These are phyloP conservation scores for Coniochaeta pulveracea DNA, from an alignment of 2,329 filamentous ascomycete species.

Conservation along the genomic window DNA sequence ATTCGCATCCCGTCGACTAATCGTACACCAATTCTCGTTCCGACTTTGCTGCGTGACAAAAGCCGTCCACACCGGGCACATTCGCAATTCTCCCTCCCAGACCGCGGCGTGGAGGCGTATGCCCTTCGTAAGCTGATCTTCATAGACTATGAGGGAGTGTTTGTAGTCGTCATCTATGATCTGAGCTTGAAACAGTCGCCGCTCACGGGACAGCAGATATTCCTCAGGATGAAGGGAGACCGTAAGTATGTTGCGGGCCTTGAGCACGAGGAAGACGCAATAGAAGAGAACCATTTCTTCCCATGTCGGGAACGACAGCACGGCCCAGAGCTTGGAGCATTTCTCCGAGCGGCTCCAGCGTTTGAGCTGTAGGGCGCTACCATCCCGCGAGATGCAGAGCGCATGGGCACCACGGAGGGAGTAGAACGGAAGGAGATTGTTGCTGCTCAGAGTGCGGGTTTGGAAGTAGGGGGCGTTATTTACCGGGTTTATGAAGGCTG, in stretches of 20 bases:
- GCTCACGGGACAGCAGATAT: conserved; percentile 34
- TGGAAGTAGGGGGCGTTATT: conserved; percentile 35
- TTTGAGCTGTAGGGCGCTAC: conserved; percentile 35
- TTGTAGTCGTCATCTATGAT: conserved; percentile 44
- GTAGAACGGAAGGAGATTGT: conserved; percentile 26
- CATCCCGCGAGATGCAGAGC: conserved; percentile 37
- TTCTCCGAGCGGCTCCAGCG: conserved; percentile 35
- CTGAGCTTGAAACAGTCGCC: conserved; percentile 41
- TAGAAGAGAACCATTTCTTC: conserved; percentile 53
- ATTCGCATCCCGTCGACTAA: conserved; percentile 33
- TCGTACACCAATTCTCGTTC: conserved; percentile 36
- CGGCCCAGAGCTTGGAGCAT: conserved; percentile 39
- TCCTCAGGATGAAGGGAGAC: conserved; percentile 30
- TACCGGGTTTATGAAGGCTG: conserved; percentile 34
- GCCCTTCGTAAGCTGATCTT: conserved; percentile 34
- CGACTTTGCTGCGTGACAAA: conserved; percentile 45
- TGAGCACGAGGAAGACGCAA: conserved; percentile 45
- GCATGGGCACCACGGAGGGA: conserved; percentile 42
- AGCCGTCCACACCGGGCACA: conserved; percentile 52
- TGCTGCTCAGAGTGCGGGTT: conserved; percentile 29
- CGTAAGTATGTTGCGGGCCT: conserved; percentile 35
- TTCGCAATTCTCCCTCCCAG: conserved; percentile 39
- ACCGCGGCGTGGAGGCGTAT: conserved; percentile 45
- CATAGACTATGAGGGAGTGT: conserved; percentile 41
- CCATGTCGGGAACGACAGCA: conserved; percentile 46